Percentiles rank a stretch among this genome's conserved stretches.
Evolutionary conservation across 2,329 filamentous ascomycete species (phyloP).

Genomic region (Fusarium sp.): DNA sequence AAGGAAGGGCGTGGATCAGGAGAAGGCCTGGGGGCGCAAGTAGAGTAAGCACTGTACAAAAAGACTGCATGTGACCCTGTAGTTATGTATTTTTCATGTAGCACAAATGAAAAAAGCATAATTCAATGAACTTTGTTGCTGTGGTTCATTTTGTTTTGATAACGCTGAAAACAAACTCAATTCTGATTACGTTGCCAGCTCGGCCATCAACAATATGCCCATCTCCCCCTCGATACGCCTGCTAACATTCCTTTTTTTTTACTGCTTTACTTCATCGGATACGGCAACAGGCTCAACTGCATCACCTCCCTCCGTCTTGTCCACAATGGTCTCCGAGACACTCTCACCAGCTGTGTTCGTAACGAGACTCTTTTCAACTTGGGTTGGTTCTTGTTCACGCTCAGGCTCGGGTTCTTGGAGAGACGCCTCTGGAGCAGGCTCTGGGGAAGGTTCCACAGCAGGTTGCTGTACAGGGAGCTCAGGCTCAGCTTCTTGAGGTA

Average conservation of each 20-base stretch:
- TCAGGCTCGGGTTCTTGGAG: not conserved
- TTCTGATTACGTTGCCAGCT: conserved; percentile 16
- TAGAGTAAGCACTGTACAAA: conserved; percentile 1
- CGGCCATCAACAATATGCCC: conserved; percentile 13
- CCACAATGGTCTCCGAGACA: conserved; percentile 53
- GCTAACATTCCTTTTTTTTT: conserved; percentile 11
- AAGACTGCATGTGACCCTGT: conserved; percentile 3
- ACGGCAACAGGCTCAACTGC: conserved; percentile 50
- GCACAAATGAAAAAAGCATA: not conserved
- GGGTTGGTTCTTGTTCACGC: conserved; percentile 2
- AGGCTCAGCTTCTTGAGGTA: conserved; percentile 24
- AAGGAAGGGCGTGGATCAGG: conserved; percentile 47
- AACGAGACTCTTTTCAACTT: conserved; percentile 51
- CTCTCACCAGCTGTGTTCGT: conserved; percentile 58
- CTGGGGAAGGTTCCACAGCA: conserved; percentile 25
- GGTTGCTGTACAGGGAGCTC: conserved; percentile 19
- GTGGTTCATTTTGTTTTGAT: not conserved
- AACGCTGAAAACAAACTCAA: not conserved
- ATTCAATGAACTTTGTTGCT: not conserved
- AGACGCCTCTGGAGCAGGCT: conserved; percentile 1
- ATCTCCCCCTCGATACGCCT: not conserved
- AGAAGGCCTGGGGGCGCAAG: conserved; percentile 39
- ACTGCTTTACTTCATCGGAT: conserved; percentile 49
- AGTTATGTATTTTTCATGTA: conserved; percentile 3
- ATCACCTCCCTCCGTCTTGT: conserved; percentile 48